A percentile compares a stretch with the other conserved stretches of the same genome.
Conservation (phyloP, 2,329 filamentous ascomycete genomes). For the Aspergillus flavus region DNA sequence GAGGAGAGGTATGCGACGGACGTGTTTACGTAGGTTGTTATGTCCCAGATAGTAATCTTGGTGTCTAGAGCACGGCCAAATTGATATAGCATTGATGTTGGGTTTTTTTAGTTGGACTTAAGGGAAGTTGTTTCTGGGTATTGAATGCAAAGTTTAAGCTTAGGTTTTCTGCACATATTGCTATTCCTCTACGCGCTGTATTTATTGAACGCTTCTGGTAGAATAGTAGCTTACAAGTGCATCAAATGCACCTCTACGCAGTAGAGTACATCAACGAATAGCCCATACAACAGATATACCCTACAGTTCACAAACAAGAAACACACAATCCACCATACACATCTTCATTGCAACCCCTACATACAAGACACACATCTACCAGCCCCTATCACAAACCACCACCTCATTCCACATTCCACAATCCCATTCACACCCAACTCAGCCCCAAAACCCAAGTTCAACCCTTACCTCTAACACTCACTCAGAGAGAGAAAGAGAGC, state of each 20-base stretch:
- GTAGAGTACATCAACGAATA: too few relatives aligned
- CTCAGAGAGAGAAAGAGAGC: neutral
- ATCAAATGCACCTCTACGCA: too few relatives aligned
- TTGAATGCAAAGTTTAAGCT: too few relatives aligned
- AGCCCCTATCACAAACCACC: neutral
- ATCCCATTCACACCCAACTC: neutral
- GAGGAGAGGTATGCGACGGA: constrained; percentile 63
- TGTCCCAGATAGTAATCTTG: neutral
- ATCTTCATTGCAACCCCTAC: neutral
- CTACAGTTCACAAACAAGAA: too few relatives aligned
- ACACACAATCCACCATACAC: neutral
- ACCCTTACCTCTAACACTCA: neutral
- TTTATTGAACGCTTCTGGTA: too few relatives aligned
- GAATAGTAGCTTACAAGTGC: neutral
- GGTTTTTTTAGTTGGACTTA: too few relatives aligned
- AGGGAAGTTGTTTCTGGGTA: too few relatives aligned
- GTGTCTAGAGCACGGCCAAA: neutral
- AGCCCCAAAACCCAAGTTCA: neutral
- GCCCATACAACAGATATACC: too few relatives aligned
- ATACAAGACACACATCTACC: neutral
- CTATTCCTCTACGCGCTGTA: too few relatives aligned
- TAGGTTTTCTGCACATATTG: too few relatives aligned
- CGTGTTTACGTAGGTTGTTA: constrained; percentile 51
- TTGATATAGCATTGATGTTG: neutral
- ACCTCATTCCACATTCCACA: too few relatives aligned